A percentile compares a stretch with the other conserved stretches of the same genome.
These are phyloP conservation scores for Aphanomyces cochlioides DNA, from an alignment of 352 stramenopile genomes.

Conservation along the genomic window DNA sequence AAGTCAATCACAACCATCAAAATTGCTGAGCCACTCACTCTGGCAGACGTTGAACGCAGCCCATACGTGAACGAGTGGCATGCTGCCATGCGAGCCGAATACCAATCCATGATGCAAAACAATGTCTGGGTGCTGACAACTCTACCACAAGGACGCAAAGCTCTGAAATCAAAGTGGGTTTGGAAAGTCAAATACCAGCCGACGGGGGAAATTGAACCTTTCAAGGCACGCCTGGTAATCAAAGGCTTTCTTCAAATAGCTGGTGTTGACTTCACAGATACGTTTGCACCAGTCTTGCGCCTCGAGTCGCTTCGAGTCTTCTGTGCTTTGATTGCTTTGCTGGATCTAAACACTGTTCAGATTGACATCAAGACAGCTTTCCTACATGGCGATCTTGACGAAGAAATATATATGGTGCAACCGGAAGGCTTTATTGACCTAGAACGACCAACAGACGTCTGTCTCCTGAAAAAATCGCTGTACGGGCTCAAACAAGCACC, in stretches of 20 bases:
- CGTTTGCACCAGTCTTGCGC: not conserved
- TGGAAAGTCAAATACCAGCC: no score
- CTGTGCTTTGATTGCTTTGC: not conserved
- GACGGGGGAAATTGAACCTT: not conserved
- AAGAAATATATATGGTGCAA: not conserved
- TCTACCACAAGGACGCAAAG: no score
- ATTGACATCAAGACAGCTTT: conserved; percentile 13
- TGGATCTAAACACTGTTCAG: not conserved
- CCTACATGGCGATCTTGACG: conserved; percentile 2
- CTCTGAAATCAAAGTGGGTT: no score
- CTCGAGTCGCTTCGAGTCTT: not conserved
- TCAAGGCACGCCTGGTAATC: not conserved
- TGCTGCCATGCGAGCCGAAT: no score
- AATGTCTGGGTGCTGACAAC: no score
- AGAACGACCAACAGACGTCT: not conserved
- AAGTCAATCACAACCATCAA: no score
- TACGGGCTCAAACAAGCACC: conserved; percentile 9
- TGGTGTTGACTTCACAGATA: not conserved
- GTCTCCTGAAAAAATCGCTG: not conserved
- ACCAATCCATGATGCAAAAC: no score
- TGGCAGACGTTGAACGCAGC: no score
- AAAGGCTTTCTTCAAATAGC: not conserved
- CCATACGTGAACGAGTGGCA: no score
- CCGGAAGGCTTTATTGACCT: not conserved
- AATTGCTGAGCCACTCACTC: no score